Evolutionary conservation across 2,329 filamentous ascomycete species (phyloP), one percentile per base, ranked within the genome.

Genomic region (Cyclaneusma minus): DNA sequence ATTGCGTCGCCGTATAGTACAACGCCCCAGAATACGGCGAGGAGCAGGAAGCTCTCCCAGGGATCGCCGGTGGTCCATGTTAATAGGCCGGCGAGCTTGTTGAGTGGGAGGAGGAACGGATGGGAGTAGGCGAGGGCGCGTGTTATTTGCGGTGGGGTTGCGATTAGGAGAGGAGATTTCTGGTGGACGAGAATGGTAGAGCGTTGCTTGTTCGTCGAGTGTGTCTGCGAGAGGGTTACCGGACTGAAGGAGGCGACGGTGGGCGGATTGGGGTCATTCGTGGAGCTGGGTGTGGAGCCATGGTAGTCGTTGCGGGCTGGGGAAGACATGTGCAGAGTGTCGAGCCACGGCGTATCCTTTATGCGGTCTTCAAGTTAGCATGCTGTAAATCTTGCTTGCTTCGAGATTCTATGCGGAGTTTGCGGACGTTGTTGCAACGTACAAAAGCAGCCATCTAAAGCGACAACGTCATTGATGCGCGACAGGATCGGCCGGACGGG

Each of bases 151-250:
- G 89, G 89, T 22, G 89, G 89, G 7, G 89, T 98, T 10, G 87
- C 84, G 32, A 92, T 75, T 11, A 98, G 65, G 23, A 98, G 56
- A 7, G 89, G 89, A 10, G 83, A 93, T 55, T 95, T 98, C 51
- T 93, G 87, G 52, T 95, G 85, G 12, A 98, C 85, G 40, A 95
- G 72, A 40, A 98, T 85, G 30, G 83, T 91, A 11, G 83, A 91
- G 23, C 82, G 73, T 35, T 87, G 78, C 45, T 80, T 78, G 21
- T 72, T 71, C 19, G 72, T 67, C 7, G 68, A 63, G 16, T 65
- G 58, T 31, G 62, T 56, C 29, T 60, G 61, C 24, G 76, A 76
- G 38, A 85, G 67, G 13, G 78, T 82, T 13, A 76, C 68, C 16
- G 89, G 85, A 4, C 87, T 89, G 58, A 98, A 98, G 43, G 81